Percentiles rank a stretch among this genome's conserved stretches.
Evolutionary conservation across 2,329 filamentous ascomycete genomes (phyloP).

Genomic region (Hirsutella rhossiliensis): DNA sequence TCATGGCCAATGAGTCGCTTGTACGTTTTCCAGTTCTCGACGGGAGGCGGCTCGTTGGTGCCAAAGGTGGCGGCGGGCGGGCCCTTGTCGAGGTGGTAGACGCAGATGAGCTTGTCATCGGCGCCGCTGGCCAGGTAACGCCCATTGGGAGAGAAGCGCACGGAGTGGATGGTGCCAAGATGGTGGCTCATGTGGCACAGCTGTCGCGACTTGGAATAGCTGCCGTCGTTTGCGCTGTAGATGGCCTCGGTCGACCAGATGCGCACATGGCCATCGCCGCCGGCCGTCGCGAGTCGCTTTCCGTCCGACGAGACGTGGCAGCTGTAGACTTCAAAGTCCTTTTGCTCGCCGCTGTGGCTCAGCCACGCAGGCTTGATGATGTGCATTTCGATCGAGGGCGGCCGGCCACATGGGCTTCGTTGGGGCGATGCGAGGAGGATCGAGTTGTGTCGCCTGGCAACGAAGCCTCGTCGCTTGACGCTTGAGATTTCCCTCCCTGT

Average conservation of each 20-base stretch:
- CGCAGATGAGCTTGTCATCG: conserved; percentile 97
- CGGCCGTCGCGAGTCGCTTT: conserved; percentile 80
- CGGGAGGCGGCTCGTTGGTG: conserved; percentile 80
- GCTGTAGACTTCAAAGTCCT: conserved; percentile 97
- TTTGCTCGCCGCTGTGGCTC: conserved; percentile 92
- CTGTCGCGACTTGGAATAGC: conserved; percentile 72
- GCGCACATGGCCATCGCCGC: conserved; percentile 92
- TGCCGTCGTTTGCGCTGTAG: conserved; percentile 61
- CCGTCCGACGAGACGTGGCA: conserved; percentile 96
- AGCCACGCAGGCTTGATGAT: conserved; percentile 95
- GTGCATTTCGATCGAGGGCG: conserved; percentile 43
- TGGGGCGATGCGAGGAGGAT: not conserved
- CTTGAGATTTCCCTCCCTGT: too few relatives aligned
- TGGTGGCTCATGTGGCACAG: conserved; percentile 98
- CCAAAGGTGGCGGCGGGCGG: conserved; percentile 73
- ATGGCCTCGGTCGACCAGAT: conserved; percentile 97
- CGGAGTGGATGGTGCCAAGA: conserved; percentile 91
- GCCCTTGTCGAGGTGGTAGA: conserved; percentile 81
- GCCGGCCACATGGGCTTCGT: conserved; percentile 3
- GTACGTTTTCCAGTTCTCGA: conserved; percentile 97
- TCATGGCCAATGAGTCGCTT: conserved; percentile 91
- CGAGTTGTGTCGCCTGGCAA: not conserved
- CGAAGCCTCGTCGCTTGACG: not conserved
- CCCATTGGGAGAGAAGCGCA: conserved; percentile 90
- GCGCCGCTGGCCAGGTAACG: conserved; percentile 94